These are phyloP conservation scores for Withania somnifera DNA, from an alignment of 305 asterid genomes.

Conservation along the genomic window DNA sequence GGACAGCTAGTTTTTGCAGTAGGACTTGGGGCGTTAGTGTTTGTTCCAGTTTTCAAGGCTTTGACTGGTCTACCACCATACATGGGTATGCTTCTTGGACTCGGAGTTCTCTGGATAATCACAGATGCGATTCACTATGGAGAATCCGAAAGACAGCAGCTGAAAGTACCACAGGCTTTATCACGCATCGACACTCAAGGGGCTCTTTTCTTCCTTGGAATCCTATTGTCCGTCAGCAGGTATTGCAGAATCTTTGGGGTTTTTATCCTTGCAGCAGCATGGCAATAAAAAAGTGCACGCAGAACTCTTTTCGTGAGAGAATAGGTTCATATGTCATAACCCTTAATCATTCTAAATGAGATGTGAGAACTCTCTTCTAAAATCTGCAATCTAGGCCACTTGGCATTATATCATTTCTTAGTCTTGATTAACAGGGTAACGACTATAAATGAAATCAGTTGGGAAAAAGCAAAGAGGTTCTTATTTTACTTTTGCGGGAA, in stretches of 20 bases:
- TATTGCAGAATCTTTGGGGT: constrained; percentile 9
- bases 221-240: constrained; percentile 98
- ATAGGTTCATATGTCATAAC: background rate
- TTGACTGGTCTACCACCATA: constrained; percentile 93
- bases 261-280: background rate
- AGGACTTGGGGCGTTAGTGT: constrained; percentile 85
- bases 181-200: constrained; percentile 98
- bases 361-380: background rate
- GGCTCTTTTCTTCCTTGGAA: constrained; percentile 94
- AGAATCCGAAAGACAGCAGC: constrained; percentile 67
- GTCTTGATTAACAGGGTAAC: background rate
- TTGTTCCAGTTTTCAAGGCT: constrained; percentile 88
- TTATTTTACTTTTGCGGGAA: background rate
- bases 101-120: constrained; percentile 91
- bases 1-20: constrained; percentile 90
- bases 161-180: constrained; percentile 95
- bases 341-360: background rate
- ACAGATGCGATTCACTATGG: constrained; percentile 98
- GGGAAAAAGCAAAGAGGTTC: background rate
- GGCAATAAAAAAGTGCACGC: background rate
- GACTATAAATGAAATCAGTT: background rate
- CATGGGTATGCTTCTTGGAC: constrained; percentile 91
- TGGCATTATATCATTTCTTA: background rate
- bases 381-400: background rate
- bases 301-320: background rate